A percentile compares a stretch with the other conserved stretches of the same genome.
These are phyloP conservation scores for Penstemon newberryi DNA, from an alignment of 257 asterid genomes.

Conservation along the genomic window DNA sequence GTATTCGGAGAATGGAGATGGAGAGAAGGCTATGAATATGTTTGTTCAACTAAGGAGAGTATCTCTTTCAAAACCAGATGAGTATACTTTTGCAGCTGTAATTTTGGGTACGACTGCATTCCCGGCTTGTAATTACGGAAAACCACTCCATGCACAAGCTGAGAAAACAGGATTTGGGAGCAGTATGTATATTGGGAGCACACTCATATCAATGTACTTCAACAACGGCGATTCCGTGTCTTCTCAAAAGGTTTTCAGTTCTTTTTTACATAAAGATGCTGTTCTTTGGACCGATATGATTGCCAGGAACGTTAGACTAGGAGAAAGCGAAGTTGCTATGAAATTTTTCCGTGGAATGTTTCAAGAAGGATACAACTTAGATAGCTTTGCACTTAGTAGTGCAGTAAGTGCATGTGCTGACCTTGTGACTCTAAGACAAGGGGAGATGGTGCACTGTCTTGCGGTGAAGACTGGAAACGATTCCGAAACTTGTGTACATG, in stretches of 20 bases:
- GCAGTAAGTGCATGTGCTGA: slow-evolving; percentile 78
- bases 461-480: slow-evolving; percentile 60
- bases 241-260: slow-evolving; percentile 54
- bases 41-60: slow-evolving; percentile 41
- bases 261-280: slow-evolving; percentile 51
- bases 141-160: slow-evolving; percentile 69
- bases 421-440: slow-evolving; percentile 65
- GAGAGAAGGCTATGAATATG: slow-evolving; percentile 54
- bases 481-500: slow-evolving; percentile 54
- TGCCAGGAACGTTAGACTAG: slow-evolving; percentile 64
- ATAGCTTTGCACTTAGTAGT: slow-evolving; percentile 65
- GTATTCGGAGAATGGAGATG: slow-evolving; percentile 61
- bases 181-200: slow-evolving; percentile 54
- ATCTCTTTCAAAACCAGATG: slow-evolving; percentile 54
- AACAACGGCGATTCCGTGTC: slow-evolving; percentile 44
- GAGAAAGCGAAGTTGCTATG: slow-evolving; percentile 64
- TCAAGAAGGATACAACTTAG: slow-evolving; percentile 41
- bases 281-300: slow-evolving; percentile 94
- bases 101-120: slow-evolving; percentile 47
- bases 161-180: slow-evolving; percentile 58
- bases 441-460: slow-evolving; percentile 70
- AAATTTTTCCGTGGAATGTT: slow-evolving; percentile 49
- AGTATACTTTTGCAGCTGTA: slow-evolving; percentile 69
- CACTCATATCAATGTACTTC: slow-evolving; percentile 73
- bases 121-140: slow-evolving; percentile 56